Conservation (phyloP, 306 rosid genomes). For the Fragaria ananassa region DNA sequence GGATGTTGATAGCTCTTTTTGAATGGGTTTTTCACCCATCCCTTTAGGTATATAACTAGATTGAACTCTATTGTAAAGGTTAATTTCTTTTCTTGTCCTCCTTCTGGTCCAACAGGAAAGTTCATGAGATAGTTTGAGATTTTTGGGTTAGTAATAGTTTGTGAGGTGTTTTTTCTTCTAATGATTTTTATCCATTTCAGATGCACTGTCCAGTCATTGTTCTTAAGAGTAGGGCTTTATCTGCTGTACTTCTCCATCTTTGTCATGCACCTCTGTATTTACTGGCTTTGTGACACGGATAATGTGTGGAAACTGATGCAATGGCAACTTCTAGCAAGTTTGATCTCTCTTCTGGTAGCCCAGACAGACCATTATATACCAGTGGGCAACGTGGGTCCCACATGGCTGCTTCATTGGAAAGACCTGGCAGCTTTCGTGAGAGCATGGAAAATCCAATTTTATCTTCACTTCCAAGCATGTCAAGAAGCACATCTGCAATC, state of each 20-base stretch:
- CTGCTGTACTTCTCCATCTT: constrained; percentile 41
- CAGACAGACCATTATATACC: constrained; percentile 76
- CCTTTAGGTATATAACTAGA: background rate
- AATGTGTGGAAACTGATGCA: constrained; percentile 59
- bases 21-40: background rate
- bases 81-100: background rate
- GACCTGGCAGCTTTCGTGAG: constrained; percentile 89
- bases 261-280: constrained; percentile 66
- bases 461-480: constrained; percentile 86
- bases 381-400: constrained; percentile 95
- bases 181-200: constrained; percentile 47
- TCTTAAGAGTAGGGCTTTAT: constrained; percentile 44
- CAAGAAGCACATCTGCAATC: constrained; percentile 65
- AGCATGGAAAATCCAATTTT: constrained; percentile 72
- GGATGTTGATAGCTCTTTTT: background rate
- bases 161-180: background rate
- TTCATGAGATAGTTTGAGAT: background rate
- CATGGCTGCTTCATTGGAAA: constrained; percentile 74
- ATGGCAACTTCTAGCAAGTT: constrained; percentile 93
- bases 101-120: background rate
- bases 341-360: constrained; percentile 84
- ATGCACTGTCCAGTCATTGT: constrained; percentile 33
- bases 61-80: background rate
- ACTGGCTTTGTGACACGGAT: constrained; percentile 47
- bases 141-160: background rate